phyloP scores from a whole-genome alignment of 495 filamentous ascomycete genomes.

The Hypomontagnella monticulosa region DNA sequence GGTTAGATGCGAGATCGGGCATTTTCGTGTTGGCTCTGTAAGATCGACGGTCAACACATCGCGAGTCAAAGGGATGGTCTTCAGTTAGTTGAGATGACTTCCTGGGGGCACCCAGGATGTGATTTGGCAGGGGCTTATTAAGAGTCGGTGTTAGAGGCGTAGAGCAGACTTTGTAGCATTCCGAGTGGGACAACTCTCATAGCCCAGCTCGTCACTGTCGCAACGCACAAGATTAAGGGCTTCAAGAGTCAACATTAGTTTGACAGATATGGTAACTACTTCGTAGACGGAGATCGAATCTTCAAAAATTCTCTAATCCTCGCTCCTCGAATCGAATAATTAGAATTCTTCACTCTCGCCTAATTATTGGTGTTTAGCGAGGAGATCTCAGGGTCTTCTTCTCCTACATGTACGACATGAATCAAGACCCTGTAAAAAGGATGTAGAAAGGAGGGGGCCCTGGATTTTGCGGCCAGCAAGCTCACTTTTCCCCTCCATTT shows the following conservation, averaged over 20 bases:
- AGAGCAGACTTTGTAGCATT: conserved; percentile 27
- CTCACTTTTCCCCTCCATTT: conserved; percentile 18
- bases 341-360: background rate
- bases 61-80: conserved; percentile 7
- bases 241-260: conserved; percentile 19
- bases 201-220: conserved; percentile 36
- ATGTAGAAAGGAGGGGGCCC: too few relatives aligned
- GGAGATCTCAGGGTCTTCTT: background rate
- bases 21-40: conserved; percentile 19
- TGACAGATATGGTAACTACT: conserved; percentile 36
- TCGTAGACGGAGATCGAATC: conserved; percentile 17
- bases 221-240: conserved; percentile 39
- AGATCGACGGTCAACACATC: conserved; percentile 1
- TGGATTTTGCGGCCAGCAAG: conserved; percentile 5
- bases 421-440: conserved; percentile 17
- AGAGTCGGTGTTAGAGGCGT: conserved; percentile 20
- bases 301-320: conserved; percentile 9
- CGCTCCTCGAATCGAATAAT: background rate
- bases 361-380: background rate
- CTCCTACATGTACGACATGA: background rate
- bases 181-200: conserved; percentile 28
- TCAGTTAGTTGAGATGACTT: background rate
- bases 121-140: conserved; percentile 21
- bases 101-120: conserved; percentile 16
- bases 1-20: conserved; percentile 19